Percentiles rank a stretch among this genome's conserved stretches.
Conservation (phyloP, 2,329 filamentous ascomycete species). For the Cladosporium sp. region DNA sequence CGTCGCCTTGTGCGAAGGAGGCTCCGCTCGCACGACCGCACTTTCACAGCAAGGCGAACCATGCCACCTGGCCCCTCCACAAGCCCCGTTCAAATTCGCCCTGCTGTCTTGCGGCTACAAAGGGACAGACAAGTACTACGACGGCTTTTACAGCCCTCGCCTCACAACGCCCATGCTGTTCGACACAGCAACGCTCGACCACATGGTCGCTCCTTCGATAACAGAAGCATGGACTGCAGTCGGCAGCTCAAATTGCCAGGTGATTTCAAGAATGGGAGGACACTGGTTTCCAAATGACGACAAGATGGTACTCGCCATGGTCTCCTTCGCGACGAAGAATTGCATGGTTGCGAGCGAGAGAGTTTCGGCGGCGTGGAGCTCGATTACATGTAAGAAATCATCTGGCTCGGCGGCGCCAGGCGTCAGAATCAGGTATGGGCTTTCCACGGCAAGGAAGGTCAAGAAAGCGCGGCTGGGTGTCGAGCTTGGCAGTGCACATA, state of each 20-base stretch:
- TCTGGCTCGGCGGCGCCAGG: too few species aligned
- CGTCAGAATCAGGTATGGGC: too few species aligned
- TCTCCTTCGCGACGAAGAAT: too few species aligned
- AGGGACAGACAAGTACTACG: conserved; percentile 17
- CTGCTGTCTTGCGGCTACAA: conserved; percentile 18
- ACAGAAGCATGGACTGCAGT: background rate
- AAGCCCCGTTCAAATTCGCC: conserved; percentile 20
- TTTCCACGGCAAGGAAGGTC: too few species aligned
- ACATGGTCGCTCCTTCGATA: background rate
- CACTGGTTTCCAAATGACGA: background rate
- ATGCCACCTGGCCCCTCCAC: conserved; percentile 17
- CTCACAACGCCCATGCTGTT: background rate
- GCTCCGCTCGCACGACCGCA: background rate
- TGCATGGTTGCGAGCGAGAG: too few species aligned
- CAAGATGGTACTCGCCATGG: background rate
- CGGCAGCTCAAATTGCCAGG: too few species aligned
- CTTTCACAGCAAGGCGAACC: conserved; percentile 14
- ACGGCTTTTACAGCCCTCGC: conserved; percentile 17
- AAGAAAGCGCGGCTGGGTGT: too few species aligned
- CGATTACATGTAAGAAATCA: too few species aligned
- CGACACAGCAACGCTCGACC: background rate
- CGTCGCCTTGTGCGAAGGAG: background rate
- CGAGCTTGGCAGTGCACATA: too few species aligned
- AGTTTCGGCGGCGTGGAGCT: too few species aligned
- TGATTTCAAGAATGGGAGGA: background rate